Conservation (phyloP, 345 rosid genomes). For the Crucihimalaya himalaica region DNA sequence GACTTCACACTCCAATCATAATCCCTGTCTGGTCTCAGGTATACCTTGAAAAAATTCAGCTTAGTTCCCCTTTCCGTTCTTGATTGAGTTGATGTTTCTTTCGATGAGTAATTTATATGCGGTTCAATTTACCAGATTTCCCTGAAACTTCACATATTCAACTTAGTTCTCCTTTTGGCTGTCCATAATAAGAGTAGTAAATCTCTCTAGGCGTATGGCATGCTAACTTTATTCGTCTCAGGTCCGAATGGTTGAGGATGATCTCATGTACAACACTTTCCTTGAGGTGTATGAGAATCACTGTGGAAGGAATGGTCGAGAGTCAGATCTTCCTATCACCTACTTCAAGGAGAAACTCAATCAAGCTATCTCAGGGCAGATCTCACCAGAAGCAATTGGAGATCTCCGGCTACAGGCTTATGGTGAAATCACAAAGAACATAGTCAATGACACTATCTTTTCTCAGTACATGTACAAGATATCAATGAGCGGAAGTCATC, state of each 20-base stretch:
- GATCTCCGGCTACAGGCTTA: conserved; percentile 96
- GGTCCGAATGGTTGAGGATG: conserved; percentile 99
- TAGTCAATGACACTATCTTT: conserved; percentile 75
- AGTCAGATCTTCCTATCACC: conserved; percentile 89
- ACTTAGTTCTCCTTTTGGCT: neutral
- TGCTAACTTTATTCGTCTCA: conserved; percentile 38
- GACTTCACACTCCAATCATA: conserved; percentile 89
- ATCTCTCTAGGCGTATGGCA: conserved; percentile 4
- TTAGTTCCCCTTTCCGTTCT: conserved; percentile 11
- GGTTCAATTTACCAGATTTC: neutral
- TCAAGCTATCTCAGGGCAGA: conserved; percentile 87
- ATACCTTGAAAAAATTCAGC: neutral
- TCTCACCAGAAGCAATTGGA: conserved; percentile 78
- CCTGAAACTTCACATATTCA: neutral
- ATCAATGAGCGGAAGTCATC: conserved; percentile 75
- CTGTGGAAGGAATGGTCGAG: conserved; percentile 86
- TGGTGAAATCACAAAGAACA: conserved; percentile 68
- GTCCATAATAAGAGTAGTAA: neutral
- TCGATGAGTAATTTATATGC: neutral
- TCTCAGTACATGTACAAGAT: conserved; percentile 97
- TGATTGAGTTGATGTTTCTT: conserved; percentile 19
- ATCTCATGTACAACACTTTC: conserved; percentile 90
- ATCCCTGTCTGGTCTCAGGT: conserved; percentile 99
- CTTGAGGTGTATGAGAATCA: conserved; percentile 98
- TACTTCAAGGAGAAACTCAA: conserved; percentile 92